phyloP scores from a whole-genome alignment of 1,284 basidiomycete species.

The Ustilago shanxiensis region DNA sequence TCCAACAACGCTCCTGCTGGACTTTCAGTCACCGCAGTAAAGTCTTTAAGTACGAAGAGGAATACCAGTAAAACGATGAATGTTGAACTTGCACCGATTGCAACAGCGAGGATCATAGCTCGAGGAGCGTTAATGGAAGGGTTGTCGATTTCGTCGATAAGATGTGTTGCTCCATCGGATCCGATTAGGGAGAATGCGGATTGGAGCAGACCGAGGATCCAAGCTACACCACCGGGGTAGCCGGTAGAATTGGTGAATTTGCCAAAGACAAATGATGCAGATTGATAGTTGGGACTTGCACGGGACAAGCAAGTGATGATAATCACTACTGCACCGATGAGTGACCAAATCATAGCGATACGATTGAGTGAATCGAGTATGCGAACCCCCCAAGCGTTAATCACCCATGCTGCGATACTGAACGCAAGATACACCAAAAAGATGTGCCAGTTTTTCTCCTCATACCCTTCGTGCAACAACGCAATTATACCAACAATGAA shows the following conservation, averaged over 20 bases:
- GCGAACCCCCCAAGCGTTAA: slow-evolving; percentile 59
- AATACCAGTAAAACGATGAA: slow-evolving; percentile 79
- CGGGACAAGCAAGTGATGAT: slow-evolving; percentile 71
- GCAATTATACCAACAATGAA: slow-evolving; percentile 71
- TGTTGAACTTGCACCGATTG: slow-evolving; percentile 76
- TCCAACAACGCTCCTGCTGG: slow-evolving; percentile 78
- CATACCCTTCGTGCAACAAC: slow-evolving; percentile 69
- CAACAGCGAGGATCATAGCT: slow-evolving; percentile 77
- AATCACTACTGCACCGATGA: slow-evolving; percentile 70
- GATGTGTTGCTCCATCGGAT: slow-evolving; percentile 64
- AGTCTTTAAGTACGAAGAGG: slow-evolving; percentile 78
- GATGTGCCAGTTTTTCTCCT: slow-evolving; percentile 56
- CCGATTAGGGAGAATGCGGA: slow-evolving; percentile 71
- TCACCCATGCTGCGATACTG: slow-evolving; percentile 47
- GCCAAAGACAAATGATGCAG: slow-evolving; percentile 71
- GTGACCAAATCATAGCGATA: slow-evolving; percentile 64
- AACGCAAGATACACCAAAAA: slow-evolving; percentile 63
- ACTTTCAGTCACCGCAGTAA: slow-evolving; percentile 74
- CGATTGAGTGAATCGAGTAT: slow-evolving; percentile 53
- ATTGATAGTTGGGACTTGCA: slow-evolving; percentile 69
- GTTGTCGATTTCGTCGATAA: slow-evolving; percentile 78
- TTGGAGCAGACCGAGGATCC: slow-evolving; percentile 72
- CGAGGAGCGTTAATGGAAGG: slow-evolving; percentile 75
- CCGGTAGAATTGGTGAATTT: slow-evolving; percentile 72
- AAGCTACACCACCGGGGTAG: slow-evolving; percentile 72